Base-by-base conservation (phyloP, 495 filamentous ascomycete species). In the Talaromyces thailandensis region DNA sequence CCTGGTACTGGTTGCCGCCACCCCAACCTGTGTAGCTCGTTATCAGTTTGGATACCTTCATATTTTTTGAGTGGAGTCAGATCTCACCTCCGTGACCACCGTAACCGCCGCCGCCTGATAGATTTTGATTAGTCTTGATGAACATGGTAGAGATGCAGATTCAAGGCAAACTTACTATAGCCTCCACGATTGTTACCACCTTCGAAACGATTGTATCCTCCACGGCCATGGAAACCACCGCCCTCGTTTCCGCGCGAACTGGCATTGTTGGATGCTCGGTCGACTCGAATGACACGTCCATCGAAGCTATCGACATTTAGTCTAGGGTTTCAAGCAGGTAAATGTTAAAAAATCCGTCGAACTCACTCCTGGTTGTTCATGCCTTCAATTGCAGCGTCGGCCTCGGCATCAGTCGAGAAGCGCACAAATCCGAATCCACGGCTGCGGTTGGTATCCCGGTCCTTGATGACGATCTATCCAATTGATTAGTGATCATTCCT, bases 341-440 rank as follows among this genome's bases (percentile, higher is more conserved):
- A 7, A 2, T 48, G 32, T 5, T 48, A 51, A 3, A 11, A 0
- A 26, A 12, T 21, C 8, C 31, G 28, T 11, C 51, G 40, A 55
- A 70, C 88, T 73, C 81, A 97, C 94, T 98, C 94, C 62, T 89
- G 80, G 74, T 95, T 93, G 79, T 98, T 96, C 94, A 98, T 96
- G 32, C 73, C 77, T 4, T 73, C 67, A 71, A 95, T 94, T 31
- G 94, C 94, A 51, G 79, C 76, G 62, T 94, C 85, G 35, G 95
- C 94, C 66, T 96, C 91, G n/a, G 82, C 71, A 21, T 96, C 91
- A 61, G 81, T 84, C 45, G 82, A 73, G 76, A 92, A 99, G 64
- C 91, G 87, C 53, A 99, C 92, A 73, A 99, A 99, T 25, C 94
- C 94, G 71, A 98, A 99, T 40, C 94, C 94, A 73, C 94, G 91